Base-by-base conservation (phyloP, 164 flowering plant species). In the Annona squamosa region DNA sequence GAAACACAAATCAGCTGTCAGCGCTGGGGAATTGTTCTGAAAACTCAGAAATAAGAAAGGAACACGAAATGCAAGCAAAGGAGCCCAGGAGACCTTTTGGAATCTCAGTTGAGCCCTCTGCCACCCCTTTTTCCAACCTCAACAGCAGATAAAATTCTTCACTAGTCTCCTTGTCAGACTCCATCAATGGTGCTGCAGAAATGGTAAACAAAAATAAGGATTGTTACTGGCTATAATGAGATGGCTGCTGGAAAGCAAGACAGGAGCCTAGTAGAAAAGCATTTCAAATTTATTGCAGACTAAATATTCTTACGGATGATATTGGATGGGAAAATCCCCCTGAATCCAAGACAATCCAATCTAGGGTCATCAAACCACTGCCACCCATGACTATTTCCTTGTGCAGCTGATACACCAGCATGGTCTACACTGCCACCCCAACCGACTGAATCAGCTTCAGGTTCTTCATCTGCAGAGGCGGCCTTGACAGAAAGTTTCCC, bases 331-430 rank as follows among this genome's bases (percentile, higher is more conserved):
- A 96, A 95, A 68, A 96, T 86, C 57, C 97, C 97, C 70, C 99
- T 83, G 75, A 82, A 91, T 72, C 99, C 99, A 71, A 96, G 97
- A 73, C 85, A 85, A 45, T 85, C 84, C 77, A 90, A 77, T 74
- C 99, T 83, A 13, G 99, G 98, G 85, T 96, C 99, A 72, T 86
- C 88, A 79, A 81, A 81, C 98, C 99, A 96, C 73, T 82, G 86
- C 94, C 90, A 93, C 19, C 97, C 97, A 74, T 12, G 44, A 62
- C 71, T 67, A 79, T 77, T 81, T 76, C 92, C 97, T 66, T 75
- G 84, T 63, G 92, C 71, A 74, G 97, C 71, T 68, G 97, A 88
- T 73, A 75, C 61, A 46, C 86, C 94, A 48, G 92, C 65, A 48
- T 0, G 72, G 79, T 93, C 97, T 81, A 82, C 82, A 46, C 77